These are phyloP conservation scores for Cyclotella kingstonii DNA, from an alignment of 108 stramenopile genomes.

Conservation along the genomic window DNA sequence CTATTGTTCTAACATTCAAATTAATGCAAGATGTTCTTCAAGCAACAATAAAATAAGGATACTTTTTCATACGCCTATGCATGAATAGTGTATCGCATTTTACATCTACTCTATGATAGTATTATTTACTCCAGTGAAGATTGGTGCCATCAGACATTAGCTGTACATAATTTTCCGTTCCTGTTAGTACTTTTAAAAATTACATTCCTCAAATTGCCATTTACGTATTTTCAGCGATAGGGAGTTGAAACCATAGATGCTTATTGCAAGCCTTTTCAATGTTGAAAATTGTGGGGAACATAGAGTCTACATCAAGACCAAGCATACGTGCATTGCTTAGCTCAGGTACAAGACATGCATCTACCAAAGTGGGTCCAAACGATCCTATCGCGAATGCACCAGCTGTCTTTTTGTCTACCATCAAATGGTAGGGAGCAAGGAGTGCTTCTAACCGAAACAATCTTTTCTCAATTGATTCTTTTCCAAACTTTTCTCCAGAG, in stretches of 20 bases:
- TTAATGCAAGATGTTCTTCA: too few relatives aligned
- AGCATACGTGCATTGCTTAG: conserved; percentile 65
- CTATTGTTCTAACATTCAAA: too few relatives aligned
- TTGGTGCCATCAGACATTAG: too few relatives aligned
- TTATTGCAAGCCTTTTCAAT: conserved; percentile 52
- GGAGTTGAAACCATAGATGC: conserved; percentile 62
- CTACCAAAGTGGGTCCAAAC: conserved; percentile 71
- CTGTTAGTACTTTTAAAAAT: too few relatives aligned
- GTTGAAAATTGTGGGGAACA: conserved; percentile 50
- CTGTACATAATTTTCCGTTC: too few relatives aligned
- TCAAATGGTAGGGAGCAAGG: conserved; percentile 19
- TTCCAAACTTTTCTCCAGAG: conserved; percentile 47
- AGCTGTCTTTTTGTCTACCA: neutral
- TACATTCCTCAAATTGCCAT: too few relatives aligned
- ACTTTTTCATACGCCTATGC: too few relatives aligned
- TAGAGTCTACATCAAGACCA: conserved; percentile 54
- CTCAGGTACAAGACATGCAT: conserved; percentile 69
- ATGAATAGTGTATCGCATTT: too few relatives aligned
- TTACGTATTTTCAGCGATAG: neutral
- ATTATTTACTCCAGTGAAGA: too few relatives aligned
- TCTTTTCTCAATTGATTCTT: conserved; percentile 48
- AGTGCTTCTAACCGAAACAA: conserved; percentile 51
- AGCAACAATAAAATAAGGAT: too few relatives aligned
- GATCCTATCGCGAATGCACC: conserved; percentile 72
- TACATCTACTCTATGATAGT: too few relatives aligned